Evolutionary conservation across 306 rosid species (phyloP), one percentile per base, ranked within the genome.

Genomic region (Trifolium dubium): DNA sequence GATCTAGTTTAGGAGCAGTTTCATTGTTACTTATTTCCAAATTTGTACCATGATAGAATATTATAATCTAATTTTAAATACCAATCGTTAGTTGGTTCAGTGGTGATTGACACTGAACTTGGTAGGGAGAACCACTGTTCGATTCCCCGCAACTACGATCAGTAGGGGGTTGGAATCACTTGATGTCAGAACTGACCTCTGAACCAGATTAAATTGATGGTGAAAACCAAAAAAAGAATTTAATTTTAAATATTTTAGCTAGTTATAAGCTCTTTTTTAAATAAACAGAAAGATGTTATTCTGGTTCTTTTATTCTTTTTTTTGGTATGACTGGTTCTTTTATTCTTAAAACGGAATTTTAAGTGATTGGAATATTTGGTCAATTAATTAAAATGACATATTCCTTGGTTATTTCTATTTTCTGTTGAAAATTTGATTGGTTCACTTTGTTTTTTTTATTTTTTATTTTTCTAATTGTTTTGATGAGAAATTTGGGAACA

Each of bases 1-100:
- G 84, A 77, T 77, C 68, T 72, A 37, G 80, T 41, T 79, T 71
- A 54, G 32, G 8, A 7, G 28, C 51, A 69, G 69, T 62, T 64
- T 43, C 31, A 59, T 60, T 78, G 67, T 31, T 73, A 43, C 35
- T 60, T 78, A 64, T 30, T 73, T 67, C 63, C 37, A 62, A 44
- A 67, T 67, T 72, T 76, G 54, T 12, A 37, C 37, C 44, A 65
- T 58, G 64, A 53, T 70, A 13, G 59, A n/a, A 75, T 63, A n/a
- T n/a, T n/a, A n/a, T n/a, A n/a, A n/a, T n/a, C n/a, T n/a, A n/a
- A n/a, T n/a, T n/a, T n/a, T n/a, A n/a, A n/a, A n/a, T n/a, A n/a
- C n/a, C n/a, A n/a, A n/a, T n/a, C n/a, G n/a, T n/a, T n/a, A n/a
- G n/a, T n/a, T n/a, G n/a, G n/a, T n/a, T n/a, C n/a, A n/a, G n/a